A percentile compares a stretch with the other conserved stretches of the same genome.
These are phyloP conservation scores for Proliferodiscus dingleyae DNA, from an alignment of 2,329 filamentous ascomycete genomes.

Conservation along the genomic window DNA sequence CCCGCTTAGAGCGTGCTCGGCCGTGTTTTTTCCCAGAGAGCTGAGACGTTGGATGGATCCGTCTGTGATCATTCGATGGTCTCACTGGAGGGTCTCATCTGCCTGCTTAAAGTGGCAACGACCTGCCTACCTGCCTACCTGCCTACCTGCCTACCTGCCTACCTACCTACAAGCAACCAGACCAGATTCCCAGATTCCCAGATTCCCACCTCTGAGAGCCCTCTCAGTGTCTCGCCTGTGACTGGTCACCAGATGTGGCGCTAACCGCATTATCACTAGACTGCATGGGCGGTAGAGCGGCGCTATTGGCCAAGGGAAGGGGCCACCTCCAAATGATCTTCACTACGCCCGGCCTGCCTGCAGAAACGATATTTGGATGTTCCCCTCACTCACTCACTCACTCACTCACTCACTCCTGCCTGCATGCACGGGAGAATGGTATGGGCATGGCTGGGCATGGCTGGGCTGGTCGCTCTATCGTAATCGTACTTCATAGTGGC, in stretches of 20 bases:
- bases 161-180: too few species aligned
- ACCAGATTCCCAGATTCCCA: too few species aligned
- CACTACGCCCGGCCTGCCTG: constrained; percentile 10
- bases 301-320: constrained; percentile 11
- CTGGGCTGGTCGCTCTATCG: too few species aligned
- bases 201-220: constrained; percentile 11
- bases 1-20: constrained; percentile 1
- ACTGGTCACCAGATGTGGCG: constrained; percentile 14
- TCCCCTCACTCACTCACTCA: background rate
- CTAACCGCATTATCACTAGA: constrained; percentile 13
- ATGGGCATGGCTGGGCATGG: too few species aligned
- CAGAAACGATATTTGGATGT: constrained; percentile 6
- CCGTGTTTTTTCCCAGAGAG: constrained; percentile 2
- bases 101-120: constrained; percentile 16
- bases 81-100: constrained; percentile 5
- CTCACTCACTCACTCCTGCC: background rate
- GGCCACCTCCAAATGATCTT: constrained; percentile 2
- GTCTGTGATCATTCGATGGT: background rate
- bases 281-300: constrained; percentile 7
- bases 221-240: constrained; percentile 11
- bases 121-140: too few species aligned
- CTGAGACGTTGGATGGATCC: constrained; percentile 12
- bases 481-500: too few species aligned
- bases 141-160: too few species aligned
- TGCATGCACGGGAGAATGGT: too few species aligned